Conservation (phyloP, 2,329 filamentous ascomycete genomes). For the Aspergillus unguis region DNA sequence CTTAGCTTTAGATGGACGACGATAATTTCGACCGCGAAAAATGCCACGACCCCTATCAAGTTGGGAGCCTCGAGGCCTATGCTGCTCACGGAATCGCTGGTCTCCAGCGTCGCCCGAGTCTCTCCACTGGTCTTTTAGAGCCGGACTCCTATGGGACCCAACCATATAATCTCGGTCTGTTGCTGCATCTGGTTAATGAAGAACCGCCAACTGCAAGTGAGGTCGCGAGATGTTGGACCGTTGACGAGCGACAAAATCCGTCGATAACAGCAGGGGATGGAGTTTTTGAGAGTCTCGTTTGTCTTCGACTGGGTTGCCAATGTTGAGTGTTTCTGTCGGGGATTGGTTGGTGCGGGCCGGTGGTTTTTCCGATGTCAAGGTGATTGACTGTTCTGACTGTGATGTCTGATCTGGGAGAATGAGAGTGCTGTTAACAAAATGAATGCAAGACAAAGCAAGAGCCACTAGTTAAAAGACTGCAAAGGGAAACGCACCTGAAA, state of each 20-base stretch:
- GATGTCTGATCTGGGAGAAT: slow-evolving; percentile 6
- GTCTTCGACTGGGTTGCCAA: slow-evolving; percentile 24
- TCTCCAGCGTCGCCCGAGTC: slow-evolving; percentile 42
- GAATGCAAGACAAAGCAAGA: slow-evolving; percentile 2
- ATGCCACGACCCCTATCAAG: slow-evolving; percentile 39
- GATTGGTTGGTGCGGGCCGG: slow-evolving; percentile 27
- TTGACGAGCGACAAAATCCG: slow-evolving; percentile 13
- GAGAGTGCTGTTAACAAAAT: slow-evolving; percentile 16
- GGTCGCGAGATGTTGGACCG: slow-evolving; percentile 12
- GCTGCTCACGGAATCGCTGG: slow-evolving; percentile 33
- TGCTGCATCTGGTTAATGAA: slow-evolving; percentile 39
- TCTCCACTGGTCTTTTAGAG: slow-evolving; percentile 52
- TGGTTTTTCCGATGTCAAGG: slow-evolving; percentile 32
- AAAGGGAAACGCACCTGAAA: slow-evolving; percentile 17
- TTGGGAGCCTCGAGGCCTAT: slow-evolving; percentile 43
- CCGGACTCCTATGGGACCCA: slow-evolving; percentile 48
- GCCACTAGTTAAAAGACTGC: neutral
- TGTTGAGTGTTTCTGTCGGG: slow-evolving; percentile 28
- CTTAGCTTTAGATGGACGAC: slow-evolving; percentile 35
- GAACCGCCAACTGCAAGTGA: slow-evolving; percentile 3
- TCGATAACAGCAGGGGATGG: slow-evolving; percentile 14
- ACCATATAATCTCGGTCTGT: slow-evolving; percentile 44
- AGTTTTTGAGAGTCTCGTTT: slow-evolving; percentile 19
- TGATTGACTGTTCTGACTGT: slow-evolving; percentile 2
- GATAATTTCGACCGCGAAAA: slow-evolving; percentile 39